Base-by-base conservation (phyloP, 2,329 filamentous ascomycete genomes). In the Penicillium sp. region DNA sequence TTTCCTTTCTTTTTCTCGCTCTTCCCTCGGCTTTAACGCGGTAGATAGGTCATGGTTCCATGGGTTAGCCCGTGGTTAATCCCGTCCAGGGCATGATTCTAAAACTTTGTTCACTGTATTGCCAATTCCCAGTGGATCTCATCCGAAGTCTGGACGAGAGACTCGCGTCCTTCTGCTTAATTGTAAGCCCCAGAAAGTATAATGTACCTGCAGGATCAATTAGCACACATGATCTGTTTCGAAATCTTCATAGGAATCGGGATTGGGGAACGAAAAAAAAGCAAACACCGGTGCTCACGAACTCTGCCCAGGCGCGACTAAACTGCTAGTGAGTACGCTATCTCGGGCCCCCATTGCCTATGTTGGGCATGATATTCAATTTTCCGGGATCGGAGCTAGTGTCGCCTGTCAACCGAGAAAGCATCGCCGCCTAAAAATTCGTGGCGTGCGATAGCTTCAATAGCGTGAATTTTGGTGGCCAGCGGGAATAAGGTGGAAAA, bases 361-460 rank as follows among this genome's bases (percentile, higher is more conserved):
- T 10, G 35, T 10, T 22, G 19, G n/a, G 9, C 2, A 39, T n/a
- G 16, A 29, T 21, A 9, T 16, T 31, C 33, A n/a, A 26, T 27
- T 31, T 54, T 8, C 52, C 45, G 45, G 26, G 29, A 43, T 27
- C 45, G 11, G 13, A 35, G 45, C 26, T 49, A 49, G 52, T 10
- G 45, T 43, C 9, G 13, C 52, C 7, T 24, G 24, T 33, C 45
- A 41, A 14, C 43, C 21, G 35, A 19, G 5, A 41, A 39, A 39
- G 9, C 7, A 39, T 19, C 14, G 27, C 22, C 16, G 14, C 16
- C 26, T 35, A 27, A 27, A 19, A 27, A 41, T 21, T 27, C 11
- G 56, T 58, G 56, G 56, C 56, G 26, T 43, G 53, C 33, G 27
- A 58, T 58, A 55, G 44, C 52, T 37, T 37, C 52, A 55, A 55